A percentile compares a stretch with the other conserved stretches of the same genome.
phyloP scores from a whole-genome alignment of 2,329 filamentous ascomycete genomes.

The Penicillium sp. region DNA sequence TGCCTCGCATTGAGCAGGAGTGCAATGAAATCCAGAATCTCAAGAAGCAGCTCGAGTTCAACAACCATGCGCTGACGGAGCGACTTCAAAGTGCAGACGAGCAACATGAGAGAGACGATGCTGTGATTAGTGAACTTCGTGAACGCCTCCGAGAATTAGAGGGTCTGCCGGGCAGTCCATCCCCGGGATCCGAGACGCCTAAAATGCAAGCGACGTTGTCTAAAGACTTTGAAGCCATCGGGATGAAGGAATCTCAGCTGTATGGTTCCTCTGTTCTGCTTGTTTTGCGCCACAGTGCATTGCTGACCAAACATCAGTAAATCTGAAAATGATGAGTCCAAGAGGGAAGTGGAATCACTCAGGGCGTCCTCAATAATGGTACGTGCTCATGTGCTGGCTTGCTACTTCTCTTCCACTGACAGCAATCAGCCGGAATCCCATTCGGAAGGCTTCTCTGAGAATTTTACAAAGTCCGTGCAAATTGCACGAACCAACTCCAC shows the following conservation, averaged over 20 bases:
- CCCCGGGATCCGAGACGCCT: conserved; percentile 40
- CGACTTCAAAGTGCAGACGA: conserved; percentile 45
- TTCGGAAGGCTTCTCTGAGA: conserved; percentile 35
- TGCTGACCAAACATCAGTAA: conserved; percentile 33
- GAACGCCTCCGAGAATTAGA: conserved; percentile 45
- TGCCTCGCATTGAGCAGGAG: conserved; percentile 50
- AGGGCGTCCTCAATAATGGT: conserved; percentile 27
- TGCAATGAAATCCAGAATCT: conserved; percentile 48
- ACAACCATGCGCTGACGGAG: conserved; percentile 48
- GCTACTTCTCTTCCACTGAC: conserved; percentile 11
- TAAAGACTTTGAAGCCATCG: conserved; percentile 44
- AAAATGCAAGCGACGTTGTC: conserved; percentile 41
- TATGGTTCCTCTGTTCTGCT: conserved; percentile 22
- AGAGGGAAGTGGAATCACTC: conserved; percentile 36
- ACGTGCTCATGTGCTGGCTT: conserved; percentile 3
- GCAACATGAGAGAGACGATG: conserved; percentile 43
- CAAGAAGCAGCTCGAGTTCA: conserved; percentile 50
- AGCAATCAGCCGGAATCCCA: conserved; percentile 27
- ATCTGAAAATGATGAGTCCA: conserved; percentile 42
- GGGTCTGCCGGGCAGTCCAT: conserved; percentile 39
- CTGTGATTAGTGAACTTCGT: conserved; percentile 42
- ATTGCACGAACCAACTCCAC: conserved; percentile 35
- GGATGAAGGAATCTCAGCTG: conserved; percentile 41
- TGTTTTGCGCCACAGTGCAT: neutral
- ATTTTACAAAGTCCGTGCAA: conserved; percentile 31